Evolutionary conservation across 2,329 filamentous ascomycete species (phyloP).

Genomic region (Microsporum canis): DNA sequence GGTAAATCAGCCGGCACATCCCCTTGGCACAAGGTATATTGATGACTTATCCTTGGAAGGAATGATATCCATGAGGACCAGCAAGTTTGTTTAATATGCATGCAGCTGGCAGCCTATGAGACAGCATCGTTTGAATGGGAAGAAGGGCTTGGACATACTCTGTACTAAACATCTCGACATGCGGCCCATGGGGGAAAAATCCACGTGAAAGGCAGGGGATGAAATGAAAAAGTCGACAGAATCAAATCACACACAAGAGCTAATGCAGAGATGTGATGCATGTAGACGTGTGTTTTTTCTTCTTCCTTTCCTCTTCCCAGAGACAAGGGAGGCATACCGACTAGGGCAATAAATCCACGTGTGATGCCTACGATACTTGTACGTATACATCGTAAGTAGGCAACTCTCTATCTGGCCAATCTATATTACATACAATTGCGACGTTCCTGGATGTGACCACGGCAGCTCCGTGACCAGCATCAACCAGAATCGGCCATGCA

Average conservation of each 20-base stretch:
- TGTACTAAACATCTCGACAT: not conserved
- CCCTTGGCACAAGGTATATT: not conserved
- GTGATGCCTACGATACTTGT: not conserved
- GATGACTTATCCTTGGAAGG: not conserved
- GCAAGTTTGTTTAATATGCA: not conserved
- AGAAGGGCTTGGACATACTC: not conserved
- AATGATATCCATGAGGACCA: not conserved
- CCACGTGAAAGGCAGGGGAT: slow-evolving; percentile 1
- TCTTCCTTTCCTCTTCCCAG: not conserved
- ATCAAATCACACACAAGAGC: not conserved
- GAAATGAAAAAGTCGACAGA: not conserved
- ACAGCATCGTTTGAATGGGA: not conserved
- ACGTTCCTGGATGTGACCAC: not conserved
- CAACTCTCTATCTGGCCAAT: not conserved
- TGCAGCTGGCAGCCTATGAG: not conserved
- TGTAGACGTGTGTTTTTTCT: not conserved
- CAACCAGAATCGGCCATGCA: not conserved
- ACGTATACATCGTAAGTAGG: not conserved
- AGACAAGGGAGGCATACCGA: not conserved
- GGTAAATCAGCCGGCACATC: not conserved
- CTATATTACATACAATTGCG: not conserved
- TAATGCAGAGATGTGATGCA: slow-evolving; percentile 1
- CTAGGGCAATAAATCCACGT: not conserved
- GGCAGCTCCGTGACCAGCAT: not conserved
- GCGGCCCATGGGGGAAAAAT: not conserved